Evolutionary conservation across 2,329 filamentous ascomycete species (phyloP).

Genomic region (Xylogone sp.): DNA sequence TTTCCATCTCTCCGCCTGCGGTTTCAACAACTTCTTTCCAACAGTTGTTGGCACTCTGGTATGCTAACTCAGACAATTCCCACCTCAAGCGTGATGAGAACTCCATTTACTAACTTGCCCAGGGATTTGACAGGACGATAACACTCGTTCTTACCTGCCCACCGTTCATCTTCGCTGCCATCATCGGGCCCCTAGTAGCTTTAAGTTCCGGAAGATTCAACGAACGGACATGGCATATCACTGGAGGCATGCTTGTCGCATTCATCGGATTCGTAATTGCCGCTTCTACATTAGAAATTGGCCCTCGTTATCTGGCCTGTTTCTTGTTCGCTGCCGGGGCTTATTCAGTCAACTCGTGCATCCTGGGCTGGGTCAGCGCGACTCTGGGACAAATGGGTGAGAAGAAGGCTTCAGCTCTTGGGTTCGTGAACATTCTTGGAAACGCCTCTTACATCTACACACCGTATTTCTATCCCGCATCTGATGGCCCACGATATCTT

Average conservation of each 20-base stretch:
- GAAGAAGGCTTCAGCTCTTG: slow-evolving; percentile 16
- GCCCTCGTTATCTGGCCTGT: slow-evolving; percentile 28
- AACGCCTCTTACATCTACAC: slow-evolving; percentile 18
- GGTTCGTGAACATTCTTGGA: slow-evolving; percentile 12
- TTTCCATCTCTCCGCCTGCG: slow-evolving; percentile 38
- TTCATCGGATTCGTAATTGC: slow-evolving; percentile 28
- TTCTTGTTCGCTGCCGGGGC: slow-evolving; percentile 28
- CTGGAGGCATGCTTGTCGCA: slow-evolving; percentile 21
- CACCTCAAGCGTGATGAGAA: neutral
- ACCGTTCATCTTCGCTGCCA: slow-evolving; percentile 19
- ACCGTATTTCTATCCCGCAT: slow-evolving; percentile 19
- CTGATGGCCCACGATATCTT: slow-evolving; percentile 28
- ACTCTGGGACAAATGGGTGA: slow-evolving; percentile 16
- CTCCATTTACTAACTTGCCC: neutral
- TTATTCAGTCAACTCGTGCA: slow-evolving; percentile 28
- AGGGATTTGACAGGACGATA: slow-evolving; percentile 37
- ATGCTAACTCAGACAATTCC: neutral
- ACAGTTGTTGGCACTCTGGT: slow-evolving; percentile 40
- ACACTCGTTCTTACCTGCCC: slow-evolving; percentile 40
- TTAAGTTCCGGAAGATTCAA: slow-evolving; percentile 23
- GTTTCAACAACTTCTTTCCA: slow-evolving; percentile 41
- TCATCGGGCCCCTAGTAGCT: slow-evolving; percentile 14
- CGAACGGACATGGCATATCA: slow-evolving; percentile 30
- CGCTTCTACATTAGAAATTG: slow-evolving; percentile 22
- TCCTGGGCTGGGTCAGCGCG: slow-evolving; percentile 18